phyloP scores from a whole-genome alignment of 2,329 filamentous ascomycete species.

The Hypoxylon rubiginosum region DNA sequence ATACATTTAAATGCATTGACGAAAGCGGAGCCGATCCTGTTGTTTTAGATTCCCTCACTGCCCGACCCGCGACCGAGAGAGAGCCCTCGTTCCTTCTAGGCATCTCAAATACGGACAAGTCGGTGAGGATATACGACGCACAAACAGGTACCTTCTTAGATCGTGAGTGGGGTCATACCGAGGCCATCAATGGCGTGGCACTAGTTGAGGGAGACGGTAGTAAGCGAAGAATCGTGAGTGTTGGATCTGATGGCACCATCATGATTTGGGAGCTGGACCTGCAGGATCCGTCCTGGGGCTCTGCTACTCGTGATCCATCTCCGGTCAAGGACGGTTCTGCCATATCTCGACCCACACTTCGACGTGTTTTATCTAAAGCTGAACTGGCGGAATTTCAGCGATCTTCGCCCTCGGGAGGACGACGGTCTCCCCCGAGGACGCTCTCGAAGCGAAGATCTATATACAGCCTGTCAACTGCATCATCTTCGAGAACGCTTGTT shows the following conservation, averaged over 20 bases:
- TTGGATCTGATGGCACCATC: constrained; percentile 83
- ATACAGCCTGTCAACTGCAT: constrained; percentile 58
- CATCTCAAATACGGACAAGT: constrained; percentile 96
- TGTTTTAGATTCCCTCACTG: constrained; percentile 82
- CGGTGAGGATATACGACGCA: constrained; percentile 88
- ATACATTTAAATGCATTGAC: constrained; percentile 86
- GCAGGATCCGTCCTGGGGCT: constrained; percentile 58
- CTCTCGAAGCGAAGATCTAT: constrained; percentile 68
- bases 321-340: constrained; percentile 65
- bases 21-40: constrained; percentile 84
- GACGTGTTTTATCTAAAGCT: constrained; percentile 87
- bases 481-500: constrained; percentile 57
- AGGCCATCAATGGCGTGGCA: constrained; percentile 88
- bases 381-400: constrained; percentile 86
- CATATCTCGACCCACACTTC: constrained; percentile 77
- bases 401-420: constrained; percentile 60
- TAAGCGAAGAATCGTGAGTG: constrained; percentile 75
- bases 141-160: constrained; percentile 83
- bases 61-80: constrained; percentile 67
- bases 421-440: constrained; percentile 68
- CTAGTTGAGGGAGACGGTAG: constrained; percentile 73
- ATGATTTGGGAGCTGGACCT: constrained; percentile 80
- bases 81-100: constrained; percentile 79
- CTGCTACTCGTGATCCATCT: constrained; percentile 66
- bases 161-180: constrained; percentile 94